Percentiles rank a stretch among this genome's conserved stretches.
Conservation (phyloP, 2,329 filamentous ascomycete genomes). For the Tricladium varicosporioides region DNA sequence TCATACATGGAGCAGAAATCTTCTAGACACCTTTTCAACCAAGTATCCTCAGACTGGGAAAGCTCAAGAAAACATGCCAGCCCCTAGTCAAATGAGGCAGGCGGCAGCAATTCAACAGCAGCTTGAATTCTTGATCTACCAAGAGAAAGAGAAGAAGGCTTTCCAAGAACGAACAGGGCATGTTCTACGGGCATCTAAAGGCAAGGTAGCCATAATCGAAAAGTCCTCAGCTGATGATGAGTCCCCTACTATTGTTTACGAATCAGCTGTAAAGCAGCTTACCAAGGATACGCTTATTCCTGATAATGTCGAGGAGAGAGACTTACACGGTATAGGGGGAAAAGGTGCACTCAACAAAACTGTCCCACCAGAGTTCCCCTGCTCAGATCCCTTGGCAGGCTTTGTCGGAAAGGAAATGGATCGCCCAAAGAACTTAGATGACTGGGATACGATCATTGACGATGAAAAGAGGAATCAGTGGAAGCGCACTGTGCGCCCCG, state of each 20-base stretch:
- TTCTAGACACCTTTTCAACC: conserved; percentile 26
- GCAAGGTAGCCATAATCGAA: neutral
- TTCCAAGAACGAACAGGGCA: neutral
- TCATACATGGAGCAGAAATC: conserved; percentile 20
- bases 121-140: conserved; percentile 25
- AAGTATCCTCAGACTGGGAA: conserved; percentile 35
- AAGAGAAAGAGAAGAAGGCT: conserved; percentile 25
- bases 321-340: too few species aligned
- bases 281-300: too few species aligned
- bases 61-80: conserved; percentile 6
- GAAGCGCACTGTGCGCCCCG: too few species aligned
- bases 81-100: conserved; percentile 12
- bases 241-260: neutral
- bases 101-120: conserved; percentile 29
- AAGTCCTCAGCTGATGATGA: neutral
- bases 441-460: too few species aligned
- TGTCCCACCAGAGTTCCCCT: too few species aligned
- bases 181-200: neutral
- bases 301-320: too few species aligned
- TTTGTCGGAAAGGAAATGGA: too few species aligned
- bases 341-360: too few species aligned
- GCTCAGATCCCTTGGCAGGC: too few species aligned
- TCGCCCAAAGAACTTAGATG: too few species aligned
- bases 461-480: too few species aligned
- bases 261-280: neutral